Evolutionary conservation across 768 basidiomycete species (phyloP).

Genomic region (Rhizopogon vinicolor): DNA sequence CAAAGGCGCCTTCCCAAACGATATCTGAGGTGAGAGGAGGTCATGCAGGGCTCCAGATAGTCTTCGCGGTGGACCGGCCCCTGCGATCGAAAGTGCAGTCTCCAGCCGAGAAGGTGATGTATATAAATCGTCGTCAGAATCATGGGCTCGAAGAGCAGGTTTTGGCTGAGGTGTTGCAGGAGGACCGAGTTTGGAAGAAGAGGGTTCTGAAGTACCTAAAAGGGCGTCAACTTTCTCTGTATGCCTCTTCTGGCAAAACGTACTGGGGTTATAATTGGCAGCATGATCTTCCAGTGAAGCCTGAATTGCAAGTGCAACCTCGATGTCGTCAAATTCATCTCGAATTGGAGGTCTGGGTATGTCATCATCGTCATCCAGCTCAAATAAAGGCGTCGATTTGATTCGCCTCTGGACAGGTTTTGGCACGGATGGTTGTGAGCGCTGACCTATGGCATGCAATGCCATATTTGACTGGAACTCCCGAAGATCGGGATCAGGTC

Average conservation of each 20-base stretch:
- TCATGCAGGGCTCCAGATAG: constrained; percentile 9
- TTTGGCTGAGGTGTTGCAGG: not conserved
- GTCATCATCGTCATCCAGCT: constrained; percentile 44
- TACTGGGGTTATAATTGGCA: not conserved
- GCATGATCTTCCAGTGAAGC: constrained; percentile 44
- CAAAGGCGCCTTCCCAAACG: constrained; percentile 36
- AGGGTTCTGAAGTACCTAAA: not conserved
- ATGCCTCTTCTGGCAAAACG: not conserved
- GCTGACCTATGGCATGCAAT: constrained; percentile 50
- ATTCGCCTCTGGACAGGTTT: constrained; percentile 31
- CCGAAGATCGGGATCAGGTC: constrained; percentile 57
- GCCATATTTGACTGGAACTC: constrained; percentile 60
- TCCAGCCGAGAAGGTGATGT: constrained; percentile 55
- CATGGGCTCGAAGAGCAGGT: constrained; percentile 1
- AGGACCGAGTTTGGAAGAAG: constrained; percentile 5
- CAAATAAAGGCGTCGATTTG: constrained; percentile 47
- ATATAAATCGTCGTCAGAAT: constrained; percentile 43
- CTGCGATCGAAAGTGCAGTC: constrained; percentile 64
- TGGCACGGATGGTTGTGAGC: constrained; percentile 30
- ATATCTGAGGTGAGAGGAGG: constrained; percentile 13
- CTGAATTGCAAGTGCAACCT: constrained; percentile 61
- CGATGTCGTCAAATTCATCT: constrained; percentile 32
- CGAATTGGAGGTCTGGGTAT: constrained; percentile 13
- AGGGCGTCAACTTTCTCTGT: not conserved
- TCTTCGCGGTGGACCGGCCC: constrained; percentile 38